phyloP scores from a whole-genome alignment of 2,329 filamentous ascomycete genomes.

The Venturia asperata region DNA sequence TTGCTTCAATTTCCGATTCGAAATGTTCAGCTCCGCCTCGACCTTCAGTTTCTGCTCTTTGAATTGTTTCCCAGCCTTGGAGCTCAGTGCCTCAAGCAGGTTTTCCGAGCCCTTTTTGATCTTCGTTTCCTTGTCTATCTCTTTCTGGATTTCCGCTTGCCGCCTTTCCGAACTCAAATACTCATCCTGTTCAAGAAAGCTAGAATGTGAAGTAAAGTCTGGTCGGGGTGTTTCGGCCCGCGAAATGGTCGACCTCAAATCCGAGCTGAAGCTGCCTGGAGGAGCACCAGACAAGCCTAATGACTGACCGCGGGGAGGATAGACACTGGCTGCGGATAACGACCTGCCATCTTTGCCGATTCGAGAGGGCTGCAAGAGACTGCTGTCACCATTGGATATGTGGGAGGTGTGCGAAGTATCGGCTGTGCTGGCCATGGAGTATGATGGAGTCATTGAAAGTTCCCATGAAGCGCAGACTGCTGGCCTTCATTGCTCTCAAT shows the following conservation, averaged over 20 bases:
- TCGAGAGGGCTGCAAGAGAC: constrained; percentile 9
- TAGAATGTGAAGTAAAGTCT: constrained; percentile 47
- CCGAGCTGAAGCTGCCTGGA: constrained; percentile 81
- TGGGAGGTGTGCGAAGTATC: constrained; percentile 10
- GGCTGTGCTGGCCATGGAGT: constrained; percentile 19
- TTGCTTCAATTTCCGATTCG: constrained; percentile 63
- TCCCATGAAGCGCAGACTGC: constrained; percentile 12
- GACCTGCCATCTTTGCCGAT: constrained; percentile 47
- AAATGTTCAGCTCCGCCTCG: constrained; percentile 83
- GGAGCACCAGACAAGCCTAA: constrained; percentile 55
- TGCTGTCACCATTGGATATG: constrained; percentile 5
- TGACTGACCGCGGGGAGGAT: constrained; percentile 60
- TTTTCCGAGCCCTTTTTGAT: constrained; percentile 98
- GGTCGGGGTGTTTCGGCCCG: constrained; percentile 54
- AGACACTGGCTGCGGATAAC: constrained; percentile 47
- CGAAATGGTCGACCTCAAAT: constrained; percentile 66
- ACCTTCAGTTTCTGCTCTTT: constrained; percentile 55
- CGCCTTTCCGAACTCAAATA: constrained; percentile 59
- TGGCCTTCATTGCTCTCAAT: constrained; percentile 12
- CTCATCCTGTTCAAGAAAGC: constrained; percentile 55
- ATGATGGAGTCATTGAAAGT: constrained; percentile 16
- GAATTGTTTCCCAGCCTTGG: constrained; percentile 91
- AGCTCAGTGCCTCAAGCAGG: constrained; percentile 86
- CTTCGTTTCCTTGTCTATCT: constrained; percentile 91
- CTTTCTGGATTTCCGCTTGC: constrained; percentile 69